Conservation (phyloP, 768 basidiomycete genomes). For the Megacollybia marginata region DNA sequence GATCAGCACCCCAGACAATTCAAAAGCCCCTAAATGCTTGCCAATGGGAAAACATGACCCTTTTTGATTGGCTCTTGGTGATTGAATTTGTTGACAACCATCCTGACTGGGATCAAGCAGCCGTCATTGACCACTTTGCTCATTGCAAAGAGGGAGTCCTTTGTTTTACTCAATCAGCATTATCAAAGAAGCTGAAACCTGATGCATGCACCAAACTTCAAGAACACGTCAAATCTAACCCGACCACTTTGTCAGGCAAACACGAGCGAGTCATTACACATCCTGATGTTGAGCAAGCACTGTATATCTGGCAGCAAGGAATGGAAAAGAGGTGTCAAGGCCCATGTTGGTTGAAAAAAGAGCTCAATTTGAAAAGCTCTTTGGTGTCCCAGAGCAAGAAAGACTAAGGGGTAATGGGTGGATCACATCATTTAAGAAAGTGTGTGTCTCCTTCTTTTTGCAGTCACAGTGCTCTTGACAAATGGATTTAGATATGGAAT, state of each 20-base stretch:
- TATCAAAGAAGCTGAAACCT: constrained; percentile 14
- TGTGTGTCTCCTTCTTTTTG: too few relatives aligned
- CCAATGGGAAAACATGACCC: constrained; percentile 1
- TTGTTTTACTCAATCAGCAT: constrained; percentile 17
- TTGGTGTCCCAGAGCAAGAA: neutral
- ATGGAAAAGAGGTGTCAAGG: constrained; percentile 13
- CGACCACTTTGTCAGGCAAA: neutral
- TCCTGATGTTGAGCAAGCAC: neutral
- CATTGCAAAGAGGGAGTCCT: constrained; percentile 8
- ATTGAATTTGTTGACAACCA: constrained; percentile 1
- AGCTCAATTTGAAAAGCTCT: neutral
- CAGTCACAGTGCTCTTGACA: too few relatives aligned
- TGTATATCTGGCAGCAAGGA: constrained; percentile 23
- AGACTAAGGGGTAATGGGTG: neutral
- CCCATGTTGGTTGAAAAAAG: neutral
- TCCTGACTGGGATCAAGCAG: neutral
- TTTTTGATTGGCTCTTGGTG: constrained; percentile 6
- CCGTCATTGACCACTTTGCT: constrained; percentile 5
- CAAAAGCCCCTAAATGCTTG: neutral
- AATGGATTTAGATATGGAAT: too few relatives aligned
- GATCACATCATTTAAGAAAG: neutral
- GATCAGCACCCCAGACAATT: neutral
- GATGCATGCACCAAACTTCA: constrained; percentile 25
- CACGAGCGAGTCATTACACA: neutral
- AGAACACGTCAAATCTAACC: constrained; percentile 17